Base-by-base conservation (phyloP, 805 yeast genomes). In the Yamadazyma nakazawae region DNA sequence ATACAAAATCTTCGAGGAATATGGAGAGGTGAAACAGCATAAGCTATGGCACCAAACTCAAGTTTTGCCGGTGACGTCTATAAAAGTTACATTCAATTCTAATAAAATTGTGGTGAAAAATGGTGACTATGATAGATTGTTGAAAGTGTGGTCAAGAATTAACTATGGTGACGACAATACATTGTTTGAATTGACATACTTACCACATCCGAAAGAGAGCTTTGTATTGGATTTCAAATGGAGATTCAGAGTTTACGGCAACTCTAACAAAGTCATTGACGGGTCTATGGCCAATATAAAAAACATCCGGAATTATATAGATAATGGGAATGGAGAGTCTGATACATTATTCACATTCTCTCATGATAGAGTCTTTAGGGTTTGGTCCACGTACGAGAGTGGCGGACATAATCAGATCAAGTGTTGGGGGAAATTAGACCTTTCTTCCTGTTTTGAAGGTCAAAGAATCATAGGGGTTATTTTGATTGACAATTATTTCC, bases 131-230 rank as follows among this genome's bases (percentile, higher is more conserved):
- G 96, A 88, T 60, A 71, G 72, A 31, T 68, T 85, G 12, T 81
- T 88, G 25, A 88, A 88, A 58, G 71, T 88, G 2, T 91, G 96
- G 96, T 74, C 82, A 45, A 69, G 97, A 42, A 72, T 81, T 7
- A 77, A 85, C 7, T 87, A 82, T 57, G 89, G 85, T 30, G 75
- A 76, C 24, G 63, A 61, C 40, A 61, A 64, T 31, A 75, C 80
- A 34, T 74, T 83, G 6, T 89, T 88, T 60, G 94, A 85, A 55
- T 67, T 88, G 51, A 67, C 80, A 0, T 83, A 85, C 55, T 64
- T 89, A 18, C 74, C 79, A n/a, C 95, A 87, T 58, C 81, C 84
- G 2, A 44, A 41, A 14, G 56, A 54, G 1, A 58, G 73, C 1
- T 74, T 74, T 44, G 80, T 90, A 0, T 72, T 81, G 0, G 68